A percentile compares a stretch with the other conserved stretches of the same genome.
These are phyloP conservation scores for Bipolaris cookei DNA, from an alignment of 2,329 filamentous ascomycete species.

Conservation along the genomic window DNA sequence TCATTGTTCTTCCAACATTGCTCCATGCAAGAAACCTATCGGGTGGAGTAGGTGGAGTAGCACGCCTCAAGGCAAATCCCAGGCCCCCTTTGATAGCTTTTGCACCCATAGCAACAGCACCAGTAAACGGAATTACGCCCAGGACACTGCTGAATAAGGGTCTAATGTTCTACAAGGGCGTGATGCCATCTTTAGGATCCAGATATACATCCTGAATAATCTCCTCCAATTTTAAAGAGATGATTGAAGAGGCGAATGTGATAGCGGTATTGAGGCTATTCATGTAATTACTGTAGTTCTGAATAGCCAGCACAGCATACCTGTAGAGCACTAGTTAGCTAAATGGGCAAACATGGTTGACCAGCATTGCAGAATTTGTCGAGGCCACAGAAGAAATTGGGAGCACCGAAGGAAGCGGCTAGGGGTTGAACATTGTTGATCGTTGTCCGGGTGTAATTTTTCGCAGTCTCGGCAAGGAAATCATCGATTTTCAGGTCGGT, in stretches of 20 bases:
- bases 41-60: conserved; percentile 1
- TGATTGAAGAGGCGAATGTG: conserved; percentile 11
- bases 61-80: neutral
- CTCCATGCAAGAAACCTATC: conserved; percentile 12
- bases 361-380: conserved; percentile 18
- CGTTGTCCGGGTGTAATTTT: conserved; percentile 5
- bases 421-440: conserved; percentile 15
- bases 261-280: conserved; percentile 14
- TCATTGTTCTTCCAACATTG: conserved; percentile 9
- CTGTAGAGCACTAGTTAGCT: neutral
- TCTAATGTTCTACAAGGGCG: conserved; percentile 4
- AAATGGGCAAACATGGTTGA: conserved; percentile 14
- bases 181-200: conserved; percentile 13
- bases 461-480: conserved; percentile 9
- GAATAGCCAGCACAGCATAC: conserved; percentile 15
- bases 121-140: conserved; percentile 5
- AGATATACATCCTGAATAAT: conserved; percentile 11
- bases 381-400: conserved; percentile 16
- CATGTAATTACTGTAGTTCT: conserved; percentile 20
- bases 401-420: conserved; percentile 13
- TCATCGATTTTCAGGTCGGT: conserved; percentile 11
- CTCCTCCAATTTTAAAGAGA: conserved; percentile 6
- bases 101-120: neutral
- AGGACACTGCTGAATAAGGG: conserved; percentile 2
- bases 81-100: neutral